These are phyloP conservation scores for Urochloa ruziziensis DNA, from an alignment of 176 grass and related monocot species.

Conservation along the genomic window DNA sequence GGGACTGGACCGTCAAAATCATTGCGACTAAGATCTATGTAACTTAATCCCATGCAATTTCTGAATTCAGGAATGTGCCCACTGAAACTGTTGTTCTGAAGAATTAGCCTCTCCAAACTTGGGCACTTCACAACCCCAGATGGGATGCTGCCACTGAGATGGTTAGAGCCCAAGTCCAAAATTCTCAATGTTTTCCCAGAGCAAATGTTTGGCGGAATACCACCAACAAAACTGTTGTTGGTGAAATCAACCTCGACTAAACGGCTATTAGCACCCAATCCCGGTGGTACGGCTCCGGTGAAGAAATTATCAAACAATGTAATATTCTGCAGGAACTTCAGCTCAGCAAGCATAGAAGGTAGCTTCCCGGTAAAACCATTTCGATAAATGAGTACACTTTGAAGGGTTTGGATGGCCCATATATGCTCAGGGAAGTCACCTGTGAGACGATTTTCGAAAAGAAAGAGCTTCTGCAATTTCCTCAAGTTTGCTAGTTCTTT, in stretches of 20 bases:
- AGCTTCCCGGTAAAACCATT: slow-evolving; percentile 50
- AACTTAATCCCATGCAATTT: too few species aligned
- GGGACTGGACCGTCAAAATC: too few species aligned
- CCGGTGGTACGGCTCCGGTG: slow-evolving; percentile 51
- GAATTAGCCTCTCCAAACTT: slow-evolving; percentile 6
- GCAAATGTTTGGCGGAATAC: slow-evolving; percentile 70
- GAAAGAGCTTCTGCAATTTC: slow-evolving; percentile 35
- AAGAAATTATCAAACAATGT: slow-evolving; percentile 53
- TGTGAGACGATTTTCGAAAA: slow-evolving; percentile 42
- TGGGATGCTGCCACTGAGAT: slow-evolving; percentile 71
- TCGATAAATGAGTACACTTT: slow-evolving; percentile 36
- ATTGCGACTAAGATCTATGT: too few species aligned
- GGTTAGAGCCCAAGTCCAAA: slow-evolving; percentile 60
- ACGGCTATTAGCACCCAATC: slow-evolving; percentile 48
- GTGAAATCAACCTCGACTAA: slow-evolving; percentile 51
- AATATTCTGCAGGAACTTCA: slow-evolving; percentile 49
- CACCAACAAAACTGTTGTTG: slow-evolving; percentile 61
- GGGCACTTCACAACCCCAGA: slow-evolving; percentile 42
- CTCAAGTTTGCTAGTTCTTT: slow-evolving; percentile 43
- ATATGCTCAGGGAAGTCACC: slow-evolving; percentile 62
- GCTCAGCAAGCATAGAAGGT: slow-evolving; percentile 42
- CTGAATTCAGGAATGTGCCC: too few species aligned
- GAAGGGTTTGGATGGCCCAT: slow-evolving; percentile 52
- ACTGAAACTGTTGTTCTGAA: too few species aligned
- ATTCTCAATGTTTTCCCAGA: slow-evolving; percentile 52